Conservation (phyloP, 2,329 filamentous ascomycete species). For the Colletotrichum sp. region DNA sequence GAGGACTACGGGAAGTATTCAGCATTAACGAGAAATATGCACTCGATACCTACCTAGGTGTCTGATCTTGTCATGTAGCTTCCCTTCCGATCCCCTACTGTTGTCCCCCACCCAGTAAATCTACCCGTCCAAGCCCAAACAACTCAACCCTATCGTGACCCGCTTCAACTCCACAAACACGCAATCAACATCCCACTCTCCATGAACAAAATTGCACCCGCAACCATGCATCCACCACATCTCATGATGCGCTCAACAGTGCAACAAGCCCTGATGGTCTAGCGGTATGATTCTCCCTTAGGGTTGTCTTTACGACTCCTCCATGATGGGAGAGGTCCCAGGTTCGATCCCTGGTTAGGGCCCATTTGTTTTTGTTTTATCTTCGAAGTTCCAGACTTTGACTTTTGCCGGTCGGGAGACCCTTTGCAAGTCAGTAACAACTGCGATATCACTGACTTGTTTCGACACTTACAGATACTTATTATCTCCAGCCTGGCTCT, state of each 20-base stretch:
- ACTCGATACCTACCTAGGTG: too few species aligned
- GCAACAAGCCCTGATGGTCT: background rate
- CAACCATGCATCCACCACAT: background rate
- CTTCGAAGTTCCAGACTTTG: background rate
- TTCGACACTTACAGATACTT: rapidly evolving
- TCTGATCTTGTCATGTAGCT: background rate
- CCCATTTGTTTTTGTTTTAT: background rate
- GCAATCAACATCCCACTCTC: background rate
- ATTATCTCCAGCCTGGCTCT: background rate
- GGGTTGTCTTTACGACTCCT: background rate
- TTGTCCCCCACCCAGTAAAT: background rate
- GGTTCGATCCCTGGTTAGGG: background rate
- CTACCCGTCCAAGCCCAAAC: background rate
- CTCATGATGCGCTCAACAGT: background rate
- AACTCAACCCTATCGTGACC: background rate
- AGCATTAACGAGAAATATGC: too few species aligned
- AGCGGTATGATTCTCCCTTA: background rate
- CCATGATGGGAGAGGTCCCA: background rate
- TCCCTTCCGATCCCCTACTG: background rate
- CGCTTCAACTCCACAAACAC: background rate
- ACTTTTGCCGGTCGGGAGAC: background rate
- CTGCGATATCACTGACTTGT: background rate
- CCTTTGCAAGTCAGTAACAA: background rate
- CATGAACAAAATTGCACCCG: background rate
- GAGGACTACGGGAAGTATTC: background rate